phyloP scores from a whole-genome alignment of 345 rosid genomes.

The Mallotus nudiflorus region DNA sequence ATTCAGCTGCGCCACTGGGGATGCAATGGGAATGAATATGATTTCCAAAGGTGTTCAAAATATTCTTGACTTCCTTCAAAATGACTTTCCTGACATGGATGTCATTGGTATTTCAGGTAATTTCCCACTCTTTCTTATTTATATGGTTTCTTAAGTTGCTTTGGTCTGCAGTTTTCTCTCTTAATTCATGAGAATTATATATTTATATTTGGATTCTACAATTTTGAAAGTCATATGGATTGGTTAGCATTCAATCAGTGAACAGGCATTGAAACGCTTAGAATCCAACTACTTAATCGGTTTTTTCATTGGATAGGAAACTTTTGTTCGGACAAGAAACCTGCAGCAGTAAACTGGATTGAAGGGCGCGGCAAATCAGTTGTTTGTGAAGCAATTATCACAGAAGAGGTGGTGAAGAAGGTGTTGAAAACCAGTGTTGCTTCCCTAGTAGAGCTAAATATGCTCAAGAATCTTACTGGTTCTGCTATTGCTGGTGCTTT shows the following conservation, averaged over 20 bases:
- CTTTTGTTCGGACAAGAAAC: conserved; percentile 84
- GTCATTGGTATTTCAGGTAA: conserved; percentile 77
- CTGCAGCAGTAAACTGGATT: conserved; percentile 96
- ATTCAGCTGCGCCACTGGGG: conserved; percentile 81
- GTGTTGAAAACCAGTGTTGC: conserved; percentile 71
- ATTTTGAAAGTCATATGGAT: no score
- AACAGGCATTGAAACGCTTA: neutral
- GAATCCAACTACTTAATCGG: neutral
- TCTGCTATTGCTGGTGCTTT: conserved; percentile 86
- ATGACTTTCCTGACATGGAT: conserved; percentile 86
- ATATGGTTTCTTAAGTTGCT: neutral
- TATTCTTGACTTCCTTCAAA: conserved; percentile 71
- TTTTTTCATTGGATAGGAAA: conserved; percentile 45
- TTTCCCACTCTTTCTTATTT: neutral
- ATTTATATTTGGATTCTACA: no score
- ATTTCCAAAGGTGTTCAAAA: conserved; percentile 92
- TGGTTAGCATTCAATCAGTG: no score
- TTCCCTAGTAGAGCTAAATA: conserved; percentile 76
- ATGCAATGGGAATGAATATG: conserved; percentile 99
- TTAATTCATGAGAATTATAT: no score
- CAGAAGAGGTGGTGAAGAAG: conserved; percentile 72
- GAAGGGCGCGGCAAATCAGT: conserved; percentile 92
- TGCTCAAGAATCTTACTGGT: conserved; percentile 81
- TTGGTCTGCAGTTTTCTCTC: neutral
- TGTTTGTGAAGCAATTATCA: conserved; percentile 81